A percentile compares a stretch with the other conserved stretches of the same genome.
These are phyloP conservation scores for Camellia granthamiana DNA, from an alignment of 148 eudicot species.

Conservation along the genomic window DNA sequence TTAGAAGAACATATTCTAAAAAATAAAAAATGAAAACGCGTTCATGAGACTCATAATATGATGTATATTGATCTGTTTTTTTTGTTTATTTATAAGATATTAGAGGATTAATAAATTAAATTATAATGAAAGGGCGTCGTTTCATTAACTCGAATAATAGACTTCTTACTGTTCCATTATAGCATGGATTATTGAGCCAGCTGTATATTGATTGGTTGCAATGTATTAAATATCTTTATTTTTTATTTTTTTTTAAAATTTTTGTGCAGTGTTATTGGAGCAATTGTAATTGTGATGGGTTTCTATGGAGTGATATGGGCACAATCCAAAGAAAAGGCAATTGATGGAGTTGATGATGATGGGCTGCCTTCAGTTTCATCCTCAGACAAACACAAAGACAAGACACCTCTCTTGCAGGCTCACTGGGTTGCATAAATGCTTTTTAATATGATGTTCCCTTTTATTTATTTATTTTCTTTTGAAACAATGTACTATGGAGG, in stretches of 20 bases:
- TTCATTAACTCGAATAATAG: too few species aligned
- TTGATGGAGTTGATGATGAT: neutral
- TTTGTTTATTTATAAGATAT: too few species aligned
- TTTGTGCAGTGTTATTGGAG: slow-evolving; percentile 27
- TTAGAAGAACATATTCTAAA: too few species aligned
- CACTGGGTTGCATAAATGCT: neutral
- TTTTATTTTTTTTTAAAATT: neutral
- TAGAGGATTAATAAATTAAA: too few species aligned
- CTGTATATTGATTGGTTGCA: too few species aligned
- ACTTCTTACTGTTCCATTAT: too few species aligned
- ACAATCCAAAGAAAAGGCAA: slow-evolving; percentile 24
- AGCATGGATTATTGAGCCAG: too few species aligned
- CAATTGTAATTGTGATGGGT: slow-evolving; percentile 25
- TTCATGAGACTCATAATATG: too few species aligned
- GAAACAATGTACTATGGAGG: too few species aligned
- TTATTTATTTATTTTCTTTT: neutral
- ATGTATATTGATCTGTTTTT: too few species aligned
- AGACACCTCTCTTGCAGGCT: slow-evolving; percentile 9
- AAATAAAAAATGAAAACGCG: too few species aligned
- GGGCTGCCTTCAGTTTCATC: slow-evolving; percentile 9
- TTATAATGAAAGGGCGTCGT: too few species aligned
- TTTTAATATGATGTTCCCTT: neutral
- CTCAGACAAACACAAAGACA: neutral
- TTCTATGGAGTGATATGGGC: slow-evolving; percentile 35
- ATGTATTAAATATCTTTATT: neutral